These are phyloP conservation scores for Diaporthe destruens DNA, from an alignment of 2,329 filamentous ascomycete species.

Conservation along the genomic window DNA sequence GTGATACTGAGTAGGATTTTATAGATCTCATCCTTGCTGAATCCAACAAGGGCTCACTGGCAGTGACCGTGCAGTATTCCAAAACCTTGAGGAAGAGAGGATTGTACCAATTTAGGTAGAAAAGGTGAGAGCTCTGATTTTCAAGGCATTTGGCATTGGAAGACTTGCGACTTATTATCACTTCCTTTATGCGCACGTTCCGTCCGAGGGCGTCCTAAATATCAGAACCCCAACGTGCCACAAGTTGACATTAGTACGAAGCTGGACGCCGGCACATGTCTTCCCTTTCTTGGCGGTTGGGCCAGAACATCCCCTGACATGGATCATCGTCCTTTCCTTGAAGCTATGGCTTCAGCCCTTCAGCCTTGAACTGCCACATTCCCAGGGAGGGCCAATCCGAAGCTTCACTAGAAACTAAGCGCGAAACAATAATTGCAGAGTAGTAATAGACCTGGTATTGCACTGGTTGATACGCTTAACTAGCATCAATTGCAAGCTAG, in stretches of 20 bases:
- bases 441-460: background rate
- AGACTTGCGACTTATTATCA: background rate
- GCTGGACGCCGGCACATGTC: background rate
- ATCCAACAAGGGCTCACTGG: background rate
- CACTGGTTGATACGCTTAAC: background rate
- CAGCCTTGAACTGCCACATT: conserved; percentile 3
- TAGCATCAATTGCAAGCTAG: background rate
- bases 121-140: background rate
- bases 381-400: background rate
- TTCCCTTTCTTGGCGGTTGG: background rate
- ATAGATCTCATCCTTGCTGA: background rate
- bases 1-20: background rate
- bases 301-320: background rate
- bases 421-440: background rate
- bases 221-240: background rate
- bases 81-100: background rate
- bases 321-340: background rate
- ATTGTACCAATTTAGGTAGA: background rate
- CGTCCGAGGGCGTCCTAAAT: background rate
- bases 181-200: background rate
- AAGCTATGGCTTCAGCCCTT: conserved; percentile 8
- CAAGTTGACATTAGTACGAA: no score
- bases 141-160: background rate
- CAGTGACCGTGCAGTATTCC: no score
- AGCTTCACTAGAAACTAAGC: background rate